These are phyloP conservation scores for Phytophthora chlamydospora DNA, from an alignment of 352 stramenopile species.

Conservation along the genomic window DNA sequence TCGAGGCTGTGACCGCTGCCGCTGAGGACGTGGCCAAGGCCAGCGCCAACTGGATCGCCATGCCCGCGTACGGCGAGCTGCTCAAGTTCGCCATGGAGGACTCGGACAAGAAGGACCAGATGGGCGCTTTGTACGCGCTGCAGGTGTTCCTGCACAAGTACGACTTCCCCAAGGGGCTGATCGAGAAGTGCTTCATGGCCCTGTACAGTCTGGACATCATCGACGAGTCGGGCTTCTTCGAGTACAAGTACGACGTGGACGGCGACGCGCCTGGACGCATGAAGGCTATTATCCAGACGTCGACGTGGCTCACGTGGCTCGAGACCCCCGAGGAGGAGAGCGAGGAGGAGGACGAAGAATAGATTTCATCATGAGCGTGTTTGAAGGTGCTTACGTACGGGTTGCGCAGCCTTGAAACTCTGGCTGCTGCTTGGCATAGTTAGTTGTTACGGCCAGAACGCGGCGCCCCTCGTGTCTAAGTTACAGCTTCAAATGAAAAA, in stretches of 20 bases:
- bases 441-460: constrained; percentile 6
- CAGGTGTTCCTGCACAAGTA: constrained; percentile 78
- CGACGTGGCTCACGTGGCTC: constrained; percentile 82
- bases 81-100: constrained; percentile 60
- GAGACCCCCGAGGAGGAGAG: constrained; percentile 77
- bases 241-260: constrained; percentile 90
- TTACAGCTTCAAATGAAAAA: constrained; percentile 44
- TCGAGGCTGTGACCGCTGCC: constrained; percentile 56
- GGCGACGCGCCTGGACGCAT: constrained; percentile 73
- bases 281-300: constrained; percentile 86
- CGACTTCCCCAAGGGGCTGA: constrained; percentile 78
- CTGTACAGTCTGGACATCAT: constrained; percentile 86
- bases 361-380: constrained; percentile 44
- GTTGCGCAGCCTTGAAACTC: constrained; percentile 14
- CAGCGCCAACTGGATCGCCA: constrained; percentile 83
- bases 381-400: constrained; percentile 23
- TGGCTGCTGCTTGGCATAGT: constrained; percentile 21
- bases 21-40: constrained; percentile 74
- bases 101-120: constrained; percentile 66
- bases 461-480: constrained; percentile 18
- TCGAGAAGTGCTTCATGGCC: constrained; percentile 89
- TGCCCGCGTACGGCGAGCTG: constrained; percentile 64
- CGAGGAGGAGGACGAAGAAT: constrained; percentile 84
- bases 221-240: constrained; percentile 79
- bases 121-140: constrained; percentile 77